phyloP scores from a whole-genome alignment of 768 basidiomycete species.

The Boletus sensibilis region DNA sequence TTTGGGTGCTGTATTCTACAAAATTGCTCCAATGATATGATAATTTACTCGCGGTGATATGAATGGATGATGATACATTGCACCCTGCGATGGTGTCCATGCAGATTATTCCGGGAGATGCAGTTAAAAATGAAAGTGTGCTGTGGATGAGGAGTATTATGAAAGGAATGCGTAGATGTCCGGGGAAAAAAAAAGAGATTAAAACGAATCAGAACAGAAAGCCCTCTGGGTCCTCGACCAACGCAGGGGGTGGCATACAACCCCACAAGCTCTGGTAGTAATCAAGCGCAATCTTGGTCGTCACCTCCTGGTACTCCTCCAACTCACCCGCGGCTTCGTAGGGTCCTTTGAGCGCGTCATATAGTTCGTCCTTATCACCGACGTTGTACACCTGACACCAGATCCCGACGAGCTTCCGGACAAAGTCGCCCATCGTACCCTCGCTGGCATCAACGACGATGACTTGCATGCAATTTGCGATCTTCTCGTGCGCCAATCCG shows the following conservation, averaged over 20 bases:
- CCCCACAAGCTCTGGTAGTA: conserved; percentile 32
- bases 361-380: conserved; percentile 20
- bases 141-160: not conserved
- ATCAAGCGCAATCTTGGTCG: conserved; percentile 7
- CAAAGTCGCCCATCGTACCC: conserved; percentile 31
- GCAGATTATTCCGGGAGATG: not conserved
- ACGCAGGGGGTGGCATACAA: conserved; percentile 5
- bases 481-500: conserved; percentile 11
- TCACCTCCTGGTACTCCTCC: conserved; percentile 18
- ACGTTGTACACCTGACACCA: conserved; percentile 31
- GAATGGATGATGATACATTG: not conserved
- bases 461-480: conserved; percentile 33
- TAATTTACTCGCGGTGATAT: not conserved
- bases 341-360: conserved; percentile 16
- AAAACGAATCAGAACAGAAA: conserved; percentile 4
- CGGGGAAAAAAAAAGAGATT: not conserved
- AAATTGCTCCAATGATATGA: not conserved
- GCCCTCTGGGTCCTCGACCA: conserved; percentile 5
- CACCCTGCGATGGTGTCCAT: not conserved
- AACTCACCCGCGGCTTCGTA: conserved; percentile 29
- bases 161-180: not conserved
- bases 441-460: conserved; percentile 28
- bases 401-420: conserved; percentile 25
- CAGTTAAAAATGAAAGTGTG: not conserved
- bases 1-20: conserved; percentile 5